Evolutionary conservation across 441 rosid genomes (phyloP).

Genomic region (Populus hybrid): DNA sequence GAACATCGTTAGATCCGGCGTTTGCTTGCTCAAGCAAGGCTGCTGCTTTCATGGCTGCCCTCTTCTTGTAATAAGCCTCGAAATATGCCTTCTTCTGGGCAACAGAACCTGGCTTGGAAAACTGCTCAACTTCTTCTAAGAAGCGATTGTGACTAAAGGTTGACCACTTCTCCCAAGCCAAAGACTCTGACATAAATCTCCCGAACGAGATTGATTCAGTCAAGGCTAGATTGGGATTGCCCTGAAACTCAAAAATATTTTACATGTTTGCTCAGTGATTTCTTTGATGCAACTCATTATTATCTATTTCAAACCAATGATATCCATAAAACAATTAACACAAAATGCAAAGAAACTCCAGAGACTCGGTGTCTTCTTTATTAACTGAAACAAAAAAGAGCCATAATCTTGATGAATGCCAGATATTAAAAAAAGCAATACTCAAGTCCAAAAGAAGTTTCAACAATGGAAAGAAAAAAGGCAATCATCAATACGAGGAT

Average conservation of each 20-base stretch:
- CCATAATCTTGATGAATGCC: background rate
- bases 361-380: background rate
- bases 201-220: conserved; percentile 91
- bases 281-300: background rate
- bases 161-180: conserved; percentile 96
- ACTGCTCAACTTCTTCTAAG: conserved; percentile 86
- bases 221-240: conserved; percentile 49
- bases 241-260: conserved; percentile 45
- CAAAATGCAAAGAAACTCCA: conserved; percentile 1
- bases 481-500: background rate
- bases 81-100: conserved; percentile 91
- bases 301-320: background rate
- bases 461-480: background rate
- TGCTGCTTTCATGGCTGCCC: conserved; percentile 62
- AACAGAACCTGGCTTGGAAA: conserved; percentile 86
- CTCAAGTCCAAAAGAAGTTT: background rate
- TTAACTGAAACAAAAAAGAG: background rate
- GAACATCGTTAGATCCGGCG: conserved; percentile 15
- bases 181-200: conserved; percentile 71
- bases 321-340: conserved; percentile 5
- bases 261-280: background rate
- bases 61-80: conserved; percentile 79
- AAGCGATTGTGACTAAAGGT: conserved; percentile 87
- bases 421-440: background rate
- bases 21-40: conserved; percentile 39